Evolutionary conservation across 2,329 filamentous ascomycete species (phyloP).

Genomic region (Cytospora chrysosperma): DNA sequence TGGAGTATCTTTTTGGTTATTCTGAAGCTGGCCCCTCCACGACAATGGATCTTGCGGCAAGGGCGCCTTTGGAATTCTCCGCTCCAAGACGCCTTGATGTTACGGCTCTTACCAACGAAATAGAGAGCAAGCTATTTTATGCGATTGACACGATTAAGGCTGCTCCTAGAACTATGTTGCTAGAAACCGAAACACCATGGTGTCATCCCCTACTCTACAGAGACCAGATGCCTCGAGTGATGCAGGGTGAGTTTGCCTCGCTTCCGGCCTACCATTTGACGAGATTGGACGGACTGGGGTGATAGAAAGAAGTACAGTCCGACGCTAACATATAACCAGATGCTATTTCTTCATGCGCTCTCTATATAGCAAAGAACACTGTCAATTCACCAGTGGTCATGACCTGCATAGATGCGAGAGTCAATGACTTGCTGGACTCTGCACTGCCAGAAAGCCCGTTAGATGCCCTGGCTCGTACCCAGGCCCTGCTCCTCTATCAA

Average conservation of each 20-base stretch:
- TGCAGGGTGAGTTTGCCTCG: constrained; percentile 43
- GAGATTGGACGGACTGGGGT: no score
- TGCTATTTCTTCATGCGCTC: constrained; percentile 51
- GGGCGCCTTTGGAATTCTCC: background rate
- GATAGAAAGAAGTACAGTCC: background rate
- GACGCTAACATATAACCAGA: constrained; percentile 37
- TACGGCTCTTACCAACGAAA: constrained; percentile 4
- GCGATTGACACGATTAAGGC: constrained; percentile 51
- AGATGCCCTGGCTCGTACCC: constrained; percentile 38
- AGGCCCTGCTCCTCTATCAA: constrained; percentile 46
- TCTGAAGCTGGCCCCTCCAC: background rate
- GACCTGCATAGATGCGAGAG: constrained; percentile 45
- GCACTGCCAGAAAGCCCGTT: constrained; percentile 32
- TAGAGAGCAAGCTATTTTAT: constrained; percentile 17
- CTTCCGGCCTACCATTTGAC: no score
- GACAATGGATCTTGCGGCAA: background rate
- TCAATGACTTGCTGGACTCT: constrained; percentile 42
- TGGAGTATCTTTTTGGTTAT: background rate
- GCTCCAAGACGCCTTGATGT: constrained; percentile 1
- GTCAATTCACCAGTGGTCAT: constrained; percentile 49
- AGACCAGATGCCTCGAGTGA: constrained; percentile 48
- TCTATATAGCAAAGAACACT: constrained; percentile 50
- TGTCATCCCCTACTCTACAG: constrained; percentile 50
- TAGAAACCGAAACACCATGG: constrained; percentile 52
- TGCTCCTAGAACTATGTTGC: constrained; percentile 48